These are phyloP conservation scores for Sordariomycetes sp. DNA, from an alignment of 2,329 filamentous ascomycete genomes.

Conservation along the genomic window DNA sequence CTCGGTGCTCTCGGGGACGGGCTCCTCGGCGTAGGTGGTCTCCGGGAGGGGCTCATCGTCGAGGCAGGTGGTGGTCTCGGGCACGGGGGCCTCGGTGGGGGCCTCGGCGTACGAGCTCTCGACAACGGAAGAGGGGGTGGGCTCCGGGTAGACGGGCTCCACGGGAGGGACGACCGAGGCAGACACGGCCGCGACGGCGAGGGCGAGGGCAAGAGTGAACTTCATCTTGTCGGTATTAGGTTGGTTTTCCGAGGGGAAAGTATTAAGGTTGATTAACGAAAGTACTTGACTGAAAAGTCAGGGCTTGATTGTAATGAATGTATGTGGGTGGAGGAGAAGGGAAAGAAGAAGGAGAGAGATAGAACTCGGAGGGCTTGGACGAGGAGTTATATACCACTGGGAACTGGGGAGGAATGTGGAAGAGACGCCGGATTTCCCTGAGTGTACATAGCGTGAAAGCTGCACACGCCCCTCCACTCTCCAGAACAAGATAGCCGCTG, in stretches of 20 bases:
- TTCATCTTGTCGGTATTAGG: constrained; percentile 51
- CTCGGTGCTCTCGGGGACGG: no score
- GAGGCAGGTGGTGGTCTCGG: constrained; percentile 29
- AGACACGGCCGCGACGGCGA: background rate
- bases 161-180: background rate
- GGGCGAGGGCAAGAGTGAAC: constrained; percentile 21
- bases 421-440: no score
- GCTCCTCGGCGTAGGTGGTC: background rate
- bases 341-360: constrained; percentile 10
- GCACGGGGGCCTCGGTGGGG: background rate
- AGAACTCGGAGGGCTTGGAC: background rate
- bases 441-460: no score
- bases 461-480: background rate
- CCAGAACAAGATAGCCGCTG: background rate
- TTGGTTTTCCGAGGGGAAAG: constrained; percentile 25
- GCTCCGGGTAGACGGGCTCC: constrained; percentile 36
- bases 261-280: constrained; percentile 31
- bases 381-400: constrained; percentile 3
- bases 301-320: constrained; percentile 28
- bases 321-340: constrained; percentile 32
- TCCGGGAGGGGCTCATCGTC: constrained; percentile 25
- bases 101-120: background rate
- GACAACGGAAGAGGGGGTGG: constrained; percentile 21
- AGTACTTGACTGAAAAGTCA: constrained; percentile 50
- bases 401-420: background rate